Evolutionary conservation across 306 rosid species (phyloP), one percentile per base, ranked within the genome.

Genomic region (Arachis hypogaea): DNA sequence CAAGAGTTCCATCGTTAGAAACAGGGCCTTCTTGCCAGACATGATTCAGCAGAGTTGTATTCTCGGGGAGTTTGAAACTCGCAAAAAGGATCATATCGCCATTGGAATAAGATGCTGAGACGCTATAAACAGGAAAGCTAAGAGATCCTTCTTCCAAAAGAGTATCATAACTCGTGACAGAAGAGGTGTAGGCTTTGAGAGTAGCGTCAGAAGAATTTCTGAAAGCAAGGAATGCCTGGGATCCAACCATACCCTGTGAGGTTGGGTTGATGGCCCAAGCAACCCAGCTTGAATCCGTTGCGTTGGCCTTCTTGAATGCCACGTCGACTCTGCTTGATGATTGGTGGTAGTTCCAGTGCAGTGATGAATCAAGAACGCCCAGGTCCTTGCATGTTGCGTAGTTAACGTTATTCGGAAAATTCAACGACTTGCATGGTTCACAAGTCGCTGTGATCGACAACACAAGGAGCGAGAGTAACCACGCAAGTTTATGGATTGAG

Each of bases 211-310:
- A 43, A 33, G 38, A 49, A 69, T 7, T 33, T 71, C 59, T 11
- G 10, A 60, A 12, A 0, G 83, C 81, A 0, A 82, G 58, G 0
- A 82, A 18, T 7, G 89, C 72, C 55, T 87, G 87, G 0, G 89
- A 75, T 0, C 87, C 92, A 0, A 76, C 6, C 92, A 87, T 85
- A 0, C 87, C 87, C 1, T 51, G 75, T 9, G 82, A 65, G 0
- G 59, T 82, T 2, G 87, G 89, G 46, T 85, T 87, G 3, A 83
- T 80, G 8, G 82, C 85, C 89, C 87, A 86, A 0, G 85, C 73
- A n/a, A 72, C 18, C 89, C 87, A 87, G 9, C 63, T 44, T 0
- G 85, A 69, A 1, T 41, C 22, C 22, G 61, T 56, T 1, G 36
- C 71, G 0, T 66, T 59, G 0, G 51, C 12, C 14, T 78, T 75